Conservation (phyloP, 2,329 filamentous ascomycete genomes). For the Fusarium acutatum region DNA sequence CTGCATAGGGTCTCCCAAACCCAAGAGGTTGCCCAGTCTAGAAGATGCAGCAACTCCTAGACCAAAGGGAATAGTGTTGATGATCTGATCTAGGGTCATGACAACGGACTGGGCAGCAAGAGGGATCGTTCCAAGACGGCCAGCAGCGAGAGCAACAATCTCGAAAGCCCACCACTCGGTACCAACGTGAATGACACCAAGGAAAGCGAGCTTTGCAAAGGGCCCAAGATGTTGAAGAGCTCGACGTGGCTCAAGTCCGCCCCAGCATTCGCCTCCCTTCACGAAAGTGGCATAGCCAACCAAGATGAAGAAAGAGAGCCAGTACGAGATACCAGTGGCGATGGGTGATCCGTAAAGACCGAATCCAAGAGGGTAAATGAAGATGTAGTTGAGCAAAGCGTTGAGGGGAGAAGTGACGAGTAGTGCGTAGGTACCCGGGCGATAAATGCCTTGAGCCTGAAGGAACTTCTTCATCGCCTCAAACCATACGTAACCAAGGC, state of each 20-base stretch:
- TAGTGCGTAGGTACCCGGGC: conserved; percentile 82
- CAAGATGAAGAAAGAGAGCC: conserved; percentile 81
- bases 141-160: conserved; percentile 85
- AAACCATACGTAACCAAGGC: conserved; percentile 87
- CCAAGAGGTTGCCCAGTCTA: conserved; percentile 82
- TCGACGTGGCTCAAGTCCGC: conserved; percentile 69
- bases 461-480: conserved; percentile 87
- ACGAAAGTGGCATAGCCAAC: conserved; percentile 78
- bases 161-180: conserved; percentile 97
- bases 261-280: conserved; percentile 80
- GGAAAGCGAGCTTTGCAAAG: conserved; percentile 77
- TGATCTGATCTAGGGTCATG: conserved; percentile 87
- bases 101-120: conserved; percentile 87
- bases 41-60: conserved; percentile 83
- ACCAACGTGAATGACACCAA: conserved; percentile 84
- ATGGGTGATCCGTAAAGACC: conserved; percentile 82
- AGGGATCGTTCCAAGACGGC: conserved; percentile 79
- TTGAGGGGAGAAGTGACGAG: conserved; percentile 85
- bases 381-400: conserved; percentile 80
- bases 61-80: conserved; percentile 88
- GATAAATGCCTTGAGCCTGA: conserved; percentile 89
- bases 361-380: conserved; percentile 75
- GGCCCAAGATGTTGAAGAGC: conserved; percentile 73
- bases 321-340: conserved; percentile 86
- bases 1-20: conserved; percentile 69